These are phyloP conservation scores for Glutinoglossum americanum DNA, from an alignment of 495 filamentous ascomycete species.

Conservation along the genomic window DNA sequence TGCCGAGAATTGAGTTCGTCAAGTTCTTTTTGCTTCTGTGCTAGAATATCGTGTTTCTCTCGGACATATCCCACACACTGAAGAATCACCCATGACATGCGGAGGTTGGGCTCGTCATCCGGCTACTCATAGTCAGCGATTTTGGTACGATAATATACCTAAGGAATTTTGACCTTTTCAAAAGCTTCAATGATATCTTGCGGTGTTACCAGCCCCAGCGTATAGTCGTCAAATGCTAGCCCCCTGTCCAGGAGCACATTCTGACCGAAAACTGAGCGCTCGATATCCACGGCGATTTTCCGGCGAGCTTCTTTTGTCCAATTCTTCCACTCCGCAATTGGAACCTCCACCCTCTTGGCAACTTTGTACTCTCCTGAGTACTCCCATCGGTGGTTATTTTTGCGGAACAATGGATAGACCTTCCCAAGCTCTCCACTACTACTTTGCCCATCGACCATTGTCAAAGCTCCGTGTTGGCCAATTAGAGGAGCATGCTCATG, in stretches of 20 bases:
- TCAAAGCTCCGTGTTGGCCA: background rate
- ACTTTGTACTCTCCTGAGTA: constrained; percentile 3
- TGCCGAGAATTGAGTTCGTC: background rate
- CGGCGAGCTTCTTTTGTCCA: background rate
- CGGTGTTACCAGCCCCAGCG: too few species aligned
- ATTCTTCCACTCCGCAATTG: background rate
- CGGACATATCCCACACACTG: constrained; percentile 2
- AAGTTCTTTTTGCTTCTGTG: background rate
- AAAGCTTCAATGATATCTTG: constrained; percentile 1
- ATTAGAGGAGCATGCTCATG: background rate
- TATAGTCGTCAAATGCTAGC: background rate
- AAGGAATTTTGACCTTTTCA: background rate
- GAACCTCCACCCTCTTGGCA: background rate
- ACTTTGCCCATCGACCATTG: constrained; percentile 1
- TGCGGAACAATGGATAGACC: constrained; percentile 1
- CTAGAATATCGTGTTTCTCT: constrained; percentile 1
- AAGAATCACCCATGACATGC: constrained; percentile 1
- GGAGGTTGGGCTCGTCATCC: background rate
- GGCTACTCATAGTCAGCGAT: background rate
- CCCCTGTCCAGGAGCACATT: constrained; percentile 1
- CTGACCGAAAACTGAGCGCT: background rate
- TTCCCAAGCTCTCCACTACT: background rate
- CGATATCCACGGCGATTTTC: background rate
- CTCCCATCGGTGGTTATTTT: background rate
- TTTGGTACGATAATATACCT: background rate